Conservation (phyloP, 2,329 filamentous ascomycete species). For the Dothideomycetidae sp. region DNA sequence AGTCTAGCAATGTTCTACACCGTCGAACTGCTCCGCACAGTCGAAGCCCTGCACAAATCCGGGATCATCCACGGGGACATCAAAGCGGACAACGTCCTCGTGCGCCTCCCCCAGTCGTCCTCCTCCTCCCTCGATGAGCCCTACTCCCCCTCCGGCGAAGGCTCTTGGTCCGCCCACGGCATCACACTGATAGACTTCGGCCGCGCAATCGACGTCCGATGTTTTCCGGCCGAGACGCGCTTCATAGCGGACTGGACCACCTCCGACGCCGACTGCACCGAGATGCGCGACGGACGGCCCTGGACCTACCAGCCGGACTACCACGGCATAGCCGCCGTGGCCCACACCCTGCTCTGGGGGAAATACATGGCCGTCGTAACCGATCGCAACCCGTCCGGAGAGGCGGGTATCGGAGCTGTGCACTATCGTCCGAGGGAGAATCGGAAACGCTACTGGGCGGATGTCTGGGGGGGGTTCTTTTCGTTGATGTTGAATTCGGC, state of each 20-base stretch:
- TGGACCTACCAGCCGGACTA: slow-evolving; percentile 99
- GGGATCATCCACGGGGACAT: slow-evolving; percentile 81
- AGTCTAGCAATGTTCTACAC: slow-evolving; percentile 88
- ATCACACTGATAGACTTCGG: slow-evolving; percentile 89
- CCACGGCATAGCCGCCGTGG: slow-evolving; percentile 74
- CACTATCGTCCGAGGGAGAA: slow-evolving; percentile 68
- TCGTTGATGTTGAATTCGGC: slow-evolving; percentile 74
- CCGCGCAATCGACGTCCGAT: slow-evolving; percentile 81
- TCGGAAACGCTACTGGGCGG: slow-evolving; percentile 93
- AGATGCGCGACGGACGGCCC: slow-evolving; percentile 84
- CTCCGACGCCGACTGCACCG: slow-evolving; percentile 71
- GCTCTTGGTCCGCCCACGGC: slow-evolving; percentile 69
- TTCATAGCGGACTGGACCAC: slow-evolving; percentile 97
- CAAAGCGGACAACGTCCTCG: slow-evolving; percentile 88
- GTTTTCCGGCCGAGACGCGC: slow-evolving; percentile 59
- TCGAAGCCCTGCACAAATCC: slow-evolving; percentile 71
- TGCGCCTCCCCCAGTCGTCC: slow-evolving; percentile 38
- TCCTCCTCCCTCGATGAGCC: slow-evolving; percentile 42
- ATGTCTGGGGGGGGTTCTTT: slow-evolving; percentile 75
- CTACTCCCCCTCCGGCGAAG: slow-evolving; percentile 58
- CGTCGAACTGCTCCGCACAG: slow-evolving; percentile 76
- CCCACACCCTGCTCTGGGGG: slow-evolving; percentile 83
- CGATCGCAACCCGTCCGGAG: slow-evolving; percentile 25
- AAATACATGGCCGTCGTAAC: slow-evolving; percentile 75
- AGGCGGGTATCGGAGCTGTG: slow-evolving; percentile 6